Evolutionary conservation across 2,329 filamentous ascomycete genomes (phyloP).

Genomic region (Aspergillus uvarum): DNA sequence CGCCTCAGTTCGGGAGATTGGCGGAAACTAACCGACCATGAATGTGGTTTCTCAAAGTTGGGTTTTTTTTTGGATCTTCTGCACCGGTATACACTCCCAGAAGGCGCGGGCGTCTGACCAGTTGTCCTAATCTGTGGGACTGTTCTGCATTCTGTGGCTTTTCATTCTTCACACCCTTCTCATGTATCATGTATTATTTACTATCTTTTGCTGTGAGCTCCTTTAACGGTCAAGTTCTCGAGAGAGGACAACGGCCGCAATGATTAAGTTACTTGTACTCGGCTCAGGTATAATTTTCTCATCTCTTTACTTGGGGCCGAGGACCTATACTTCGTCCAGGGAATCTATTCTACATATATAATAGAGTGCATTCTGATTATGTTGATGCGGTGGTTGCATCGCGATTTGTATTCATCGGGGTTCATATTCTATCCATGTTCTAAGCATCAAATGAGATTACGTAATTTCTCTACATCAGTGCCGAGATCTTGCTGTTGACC

Average conservation of each 20-base stretch:
- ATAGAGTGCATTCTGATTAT: background rate
- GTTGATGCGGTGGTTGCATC: background rate
- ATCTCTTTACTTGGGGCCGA: background rate
- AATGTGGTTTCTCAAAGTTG: background rate
- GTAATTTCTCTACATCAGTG: background rate
- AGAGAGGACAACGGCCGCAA: background rate
- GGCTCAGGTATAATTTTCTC: background rate
- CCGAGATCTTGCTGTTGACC: background rate
- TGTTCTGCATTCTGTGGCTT: slow-evolving; percentile 8
- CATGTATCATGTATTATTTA: background rate
- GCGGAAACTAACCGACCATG: slow-evolving; percentile 7
- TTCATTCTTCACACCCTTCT: background rate
- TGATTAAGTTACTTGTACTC: background rate
- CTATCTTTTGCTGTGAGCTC: background rate
- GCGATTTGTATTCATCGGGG: background rate
- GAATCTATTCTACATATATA: background rate
- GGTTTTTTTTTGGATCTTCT: background rate
- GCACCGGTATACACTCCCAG: slow-evolving; percentile 9
- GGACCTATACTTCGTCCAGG: background rate
- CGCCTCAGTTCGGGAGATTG: slow-evolving; percentile 53
- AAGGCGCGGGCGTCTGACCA: slow-evolving; percentile 28
- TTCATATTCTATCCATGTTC: too few relatives aligned
- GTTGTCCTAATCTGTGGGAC: slow-evolving; percentile 6
- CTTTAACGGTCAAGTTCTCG: background rate
- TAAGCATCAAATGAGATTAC: background rate